Conservation (phyloP, 768 basidiomycete species). For the Leccinum arenicola region DNA sequence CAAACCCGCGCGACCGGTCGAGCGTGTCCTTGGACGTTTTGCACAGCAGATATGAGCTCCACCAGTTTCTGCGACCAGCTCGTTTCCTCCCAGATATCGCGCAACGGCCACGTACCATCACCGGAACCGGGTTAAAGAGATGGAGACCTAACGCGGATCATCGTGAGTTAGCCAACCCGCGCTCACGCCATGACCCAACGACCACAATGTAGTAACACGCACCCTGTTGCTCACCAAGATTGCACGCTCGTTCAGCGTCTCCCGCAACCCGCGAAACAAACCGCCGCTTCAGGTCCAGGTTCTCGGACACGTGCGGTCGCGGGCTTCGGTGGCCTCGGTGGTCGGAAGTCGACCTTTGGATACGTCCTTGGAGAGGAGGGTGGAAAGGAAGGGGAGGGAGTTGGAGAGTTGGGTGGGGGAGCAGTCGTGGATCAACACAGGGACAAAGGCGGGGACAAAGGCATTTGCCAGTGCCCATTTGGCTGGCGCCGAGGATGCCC, state of each 20-base stretch:
- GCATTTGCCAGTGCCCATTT: conserved; percentile 93
- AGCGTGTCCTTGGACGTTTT: conserved; percentile 78
- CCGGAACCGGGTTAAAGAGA: conserved; percentile 96
- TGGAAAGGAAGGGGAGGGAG: conserved; percentile 73
- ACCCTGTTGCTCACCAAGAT: conserved; percentile 93
- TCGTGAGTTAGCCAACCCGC: not conserved
- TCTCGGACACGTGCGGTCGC: conserved; percentile 75
- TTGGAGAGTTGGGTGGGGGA: conserved; percentile 71
- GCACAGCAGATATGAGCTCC: conserved; percentile 91
- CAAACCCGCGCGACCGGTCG: conserved; percentile 75
- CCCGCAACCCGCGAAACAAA: conserved; percentile 71
- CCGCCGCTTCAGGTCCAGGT: conserved; percentile 68
- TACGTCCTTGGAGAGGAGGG: conserved; percentile 86
- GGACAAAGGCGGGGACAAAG: conserved; percentile 78
- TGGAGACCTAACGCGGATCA: conserved; percentile 58
- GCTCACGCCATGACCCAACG: not conserved
- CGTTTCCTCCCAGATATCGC: not conserved
- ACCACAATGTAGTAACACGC: conserved; percentile 16
- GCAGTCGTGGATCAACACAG: conserved; percentile 82
- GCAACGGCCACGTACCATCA: conserved; percentile 62
- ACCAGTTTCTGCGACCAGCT: conserved; percentile 68
- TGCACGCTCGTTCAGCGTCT: conserved; percentile 63
- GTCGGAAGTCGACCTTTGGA: conserved; percentile 71
- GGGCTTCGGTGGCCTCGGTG: conserved; percentile 71
- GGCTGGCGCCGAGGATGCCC: conserved; percentile 80